Base-by-base conservation (phyloP, 352 stramenopile species). In the Pythium insidiosum region DNA sequence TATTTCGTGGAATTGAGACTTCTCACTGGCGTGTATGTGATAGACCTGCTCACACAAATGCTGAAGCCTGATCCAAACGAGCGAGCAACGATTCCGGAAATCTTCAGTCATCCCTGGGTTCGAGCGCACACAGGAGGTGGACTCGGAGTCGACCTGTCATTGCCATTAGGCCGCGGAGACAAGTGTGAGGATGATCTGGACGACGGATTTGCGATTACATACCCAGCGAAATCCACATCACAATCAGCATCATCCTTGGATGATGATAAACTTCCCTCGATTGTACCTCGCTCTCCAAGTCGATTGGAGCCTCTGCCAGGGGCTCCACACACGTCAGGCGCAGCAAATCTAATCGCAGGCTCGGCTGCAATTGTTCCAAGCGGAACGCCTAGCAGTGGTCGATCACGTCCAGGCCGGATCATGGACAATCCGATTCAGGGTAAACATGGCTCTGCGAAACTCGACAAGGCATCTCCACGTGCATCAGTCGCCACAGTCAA, bases 41-140 rank as follows among this genome's bases (percentile, higher is more conserved):
- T n/a, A n/a, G 82, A 94, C 61, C 66, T 94, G 11, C 53, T 94
- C 23, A 47, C 73, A 24, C 57, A 78, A 28, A 86, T 94, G 74
- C 66, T 93, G 23, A 79, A 88, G 47, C 69, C 74, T 20, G 76
- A 94, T 43, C 83, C 80, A 22, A 81, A 77, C 23, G 78, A 91
- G 40, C 61, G 83, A 26, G 73, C 74, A 7, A 88, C 80, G 7
- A 90, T 94, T 28, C 79, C 78, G 4, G 76, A 92, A 41, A 88
- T 94, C 41, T 93, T 94, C 35, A 73, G 68, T 31, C 83, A 94
- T 43, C 71, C 73, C 3, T 94, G 83, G 83, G 64, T 94, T 23
- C 74, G 79, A 25, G 67, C 64, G 2, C 66, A 54, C 10, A 62
- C 56, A 24, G 62, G 69, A 30, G 60, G 69, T 1, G 70, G 55